Evolutionary conservation across 345 rosid species (phyloP), one percentile per base, ranked within the genome.

Genomic region (Trapa incisa): DNA sequence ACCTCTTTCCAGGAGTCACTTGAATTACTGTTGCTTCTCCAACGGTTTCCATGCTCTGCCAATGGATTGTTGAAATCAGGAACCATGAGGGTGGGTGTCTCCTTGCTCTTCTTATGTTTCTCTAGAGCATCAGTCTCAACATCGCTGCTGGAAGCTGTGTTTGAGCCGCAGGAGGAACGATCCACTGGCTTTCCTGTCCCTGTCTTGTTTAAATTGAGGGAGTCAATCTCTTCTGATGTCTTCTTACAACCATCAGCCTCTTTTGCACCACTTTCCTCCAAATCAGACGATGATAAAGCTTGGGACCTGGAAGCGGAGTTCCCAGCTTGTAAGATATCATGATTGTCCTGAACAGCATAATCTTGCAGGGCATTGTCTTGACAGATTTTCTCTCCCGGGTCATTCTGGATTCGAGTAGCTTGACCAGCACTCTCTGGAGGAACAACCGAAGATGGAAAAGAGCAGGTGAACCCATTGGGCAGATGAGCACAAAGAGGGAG

Each of bases 121-220:
- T 82, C 84, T 68, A 83, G 75, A 56, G 82, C 86, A 71, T 89
- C 85, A 0, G 85, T 86, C 76, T 93, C 98, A 4, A 84, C 76
- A 68, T 93, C 98, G 74, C 94, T 85, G 80, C 94, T 84, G 22
- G 95, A 89, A 12, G 93, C 71, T 41, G 96, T 86, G 79, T 93
- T 90, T 60, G 98, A 93, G 56, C 92, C 97, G 74, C 98, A 87
- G 0, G 98, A 93, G 75, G 98, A 93, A n/a, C 96, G 84, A 57
- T 90, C 89, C 66, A 84, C 84, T 73, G 77, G 97, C 65, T 90
- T 93, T 73, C 86, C 81, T 70, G 45, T 79, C 68, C 83, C 82
- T 33, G 81, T 71, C 80, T 80, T 77, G 80, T 80, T 79, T 35
- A 75, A 66, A 58, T 86, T 92, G 48, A 78, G 76, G 65, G 73